phyloP scores from a whole-genome alignment of 305 asterid genomes.

The Fraxinus latifolia region DNA sequence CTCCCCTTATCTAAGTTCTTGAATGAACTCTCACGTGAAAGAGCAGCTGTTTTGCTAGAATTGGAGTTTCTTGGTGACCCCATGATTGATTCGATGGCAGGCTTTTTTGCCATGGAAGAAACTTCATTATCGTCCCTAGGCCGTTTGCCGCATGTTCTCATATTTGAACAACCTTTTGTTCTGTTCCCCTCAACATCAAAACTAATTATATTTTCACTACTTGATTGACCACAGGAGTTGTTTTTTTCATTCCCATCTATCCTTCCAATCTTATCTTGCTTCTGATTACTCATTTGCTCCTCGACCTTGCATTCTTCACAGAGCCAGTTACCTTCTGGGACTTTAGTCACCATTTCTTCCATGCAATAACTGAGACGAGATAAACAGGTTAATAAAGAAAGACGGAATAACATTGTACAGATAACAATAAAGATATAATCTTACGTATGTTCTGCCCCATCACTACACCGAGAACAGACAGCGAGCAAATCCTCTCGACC shows the following conservation, averaged over 20 bases:
- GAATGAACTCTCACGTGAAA: constrained; percentile 59
- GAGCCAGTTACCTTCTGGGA: constrained; percentile 85
- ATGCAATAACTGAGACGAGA: constrained; percentile 78
- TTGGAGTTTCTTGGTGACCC: constrained; percentile 47
- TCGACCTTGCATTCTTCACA: constrained; percentile 77
- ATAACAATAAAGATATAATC: constrained; percentile 25
- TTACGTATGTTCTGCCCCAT: constrained; percentile 99
- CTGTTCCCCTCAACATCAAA: constrained; percentile 43
- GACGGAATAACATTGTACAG: neutral
- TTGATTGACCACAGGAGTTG: constrained; percentile 52
- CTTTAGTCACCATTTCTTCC: constrained; percentile 63
- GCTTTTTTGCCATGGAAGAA: constrained; percentile 59
- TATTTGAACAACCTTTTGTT: constrained; percentile 33
- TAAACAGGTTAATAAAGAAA: constrained; percentile 9
- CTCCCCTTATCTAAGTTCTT: constrained; percentile 56
- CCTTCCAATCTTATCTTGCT: constrained; percentile 44
- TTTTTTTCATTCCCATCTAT: constrained; percentile 49
- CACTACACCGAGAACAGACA: constrained; percentile 71
- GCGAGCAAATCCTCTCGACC: constrained; percentile 94
- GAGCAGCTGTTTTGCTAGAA: constrained; percentile 42
- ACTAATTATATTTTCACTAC: constrained; percentile 39
- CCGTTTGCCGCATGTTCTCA: constrained; percentile 57
- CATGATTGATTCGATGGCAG: constrained; percentile 46
- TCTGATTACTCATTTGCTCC: constrained; percentile 42
- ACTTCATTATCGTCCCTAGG: constrained; percentile 64